A percentile compares a stretch with the other conserved stretches of the same genome.
These are phyloP conservation scores for Rhodotorula graminis DNA, from an alignment of 768 basidiomycete species.

Conservation along the genomic window DNA sequence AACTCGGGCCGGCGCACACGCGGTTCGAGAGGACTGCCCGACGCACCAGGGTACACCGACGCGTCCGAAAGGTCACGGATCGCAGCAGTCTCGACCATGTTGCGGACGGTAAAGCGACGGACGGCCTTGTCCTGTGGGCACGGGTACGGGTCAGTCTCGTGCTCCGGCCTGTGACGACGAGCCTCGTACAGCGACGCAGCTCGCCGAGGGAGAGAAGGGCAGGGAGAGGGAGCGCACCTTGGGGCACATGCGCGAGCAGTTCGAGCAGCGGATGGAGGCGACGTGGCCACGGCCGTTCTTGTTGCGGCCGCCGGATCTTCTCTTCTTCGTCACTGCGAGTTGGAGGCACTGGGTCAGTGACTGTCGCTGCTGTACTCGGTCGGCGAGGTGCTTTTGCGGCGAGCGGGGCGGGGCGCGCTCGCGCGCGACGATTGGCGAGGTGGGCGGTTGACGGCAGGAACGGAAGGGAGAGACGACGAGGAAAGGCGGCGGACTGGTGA, in stretches of 20 bases:
- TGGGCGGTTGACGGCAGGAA: too few relatives aligned
- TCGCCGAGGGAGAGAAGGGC: background rate
- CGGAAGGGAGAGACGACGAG: too few relatives aligned
- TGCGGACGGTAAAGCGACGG: slow-evolving; percentile 87
- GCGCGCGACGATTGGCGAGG: too few relatives aligned
- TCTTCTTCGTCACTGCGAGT: slow-evolving; percentile 79
- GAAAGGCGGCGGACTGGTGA: background rate
- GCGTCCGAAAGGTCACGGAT: slow-evolving; percentile 96
- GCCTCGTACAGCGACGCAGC: too few relatives aligned
- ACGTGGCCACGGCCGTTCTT: slow-evolving; percentile 98
- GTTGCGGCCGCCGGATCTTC: slow-evolving; percentile 99
- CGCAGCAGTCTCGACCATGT: slow-evolving; percentile 99
- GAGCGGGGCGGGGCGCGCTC: too few relatives aligned
- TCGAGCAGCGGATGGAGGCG: slow-evolving; percentile 90
- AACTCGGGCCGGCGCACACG: too few relatives aligned
- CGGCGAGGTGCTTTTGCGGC: background rate
- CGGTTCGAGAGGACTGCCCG: rapidly evolving
- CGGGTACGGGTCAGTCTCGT: background rate
- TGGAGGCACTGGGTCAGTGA: background rate
- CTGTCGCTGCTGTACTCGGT: too few relatives aligned
- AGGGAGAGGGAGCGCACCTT: slow-evolving; percentile 47
- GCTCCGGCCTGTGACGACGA: too few relatives aligned
- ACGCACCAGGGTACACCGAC: slow-evolving; percentile 64
- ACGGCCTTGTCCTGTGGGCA: slow-evolving; percentile 85
- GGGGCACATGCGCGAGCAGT: slow-evolving; percentile 94